Evolutionary conservation across 306 rosid species (phyloP), one percentile per base, ranked within the genome.

Genomic region (Vigna radiata): DNA sequence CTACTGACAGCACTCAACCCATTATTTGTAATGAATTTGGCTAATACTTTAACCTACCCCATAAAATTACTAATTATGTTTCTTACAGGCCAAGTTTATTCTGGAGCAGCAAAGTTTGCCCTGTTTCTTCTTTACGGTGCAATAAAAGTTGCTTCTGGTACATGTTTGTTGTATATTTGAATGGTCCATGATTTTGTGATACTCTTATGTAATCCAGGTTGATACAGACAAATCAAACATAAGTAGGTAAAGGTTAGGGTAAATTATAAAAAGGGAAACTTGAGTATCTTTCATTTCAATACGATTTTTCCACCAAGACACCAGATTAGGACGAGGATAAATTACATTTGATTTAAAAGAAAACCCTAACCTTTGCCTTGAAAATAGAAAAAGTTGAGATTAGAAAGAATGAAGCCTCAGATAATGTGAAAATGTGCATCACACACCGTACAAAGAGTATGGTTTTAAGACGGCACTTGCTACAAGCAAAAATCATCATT

Each of bases 391-490:
- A n/a, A 61, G 2, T 31, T 47, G 39, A 9, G 49, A 50, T 31
- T 14, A 17, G 8, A n/a, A 60, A 61, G 16, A 54, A 41, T 1
- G 75, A 77, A 77, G 75, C 81, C 75, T 67, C 81, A 43, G 81
- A 4, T 12, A 17, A 5, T 77, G 75, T 27, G 80, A 43, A 77
- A 54, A 36, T 67, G 49, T 77, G 18, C 81, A 67, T 77, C 68
- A 77, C 11, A 23, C 19, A 16, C 56, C 53, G 43, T 41, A 76
- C 14, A 53, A 47, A 53, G 13, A 31, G 43, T 23, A 36, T 23
- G 36, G 21, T 41, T 77, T 67, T 60, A 67, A 77, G 75, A 54
- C 74, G 81, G 68, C 81, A 77, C 81, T 77, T 76, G 80, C 80
- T 47, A 66, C 60, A 66, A n/a, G 17, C 36, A 66, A 19, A 43